A percentile compares a stretch with the other conserved stretches of the same genome.
Evolutionary conservation across 1,284 basidiomycete species (phyloP).

Genomic region (Xanthoconium separans): DNA sequence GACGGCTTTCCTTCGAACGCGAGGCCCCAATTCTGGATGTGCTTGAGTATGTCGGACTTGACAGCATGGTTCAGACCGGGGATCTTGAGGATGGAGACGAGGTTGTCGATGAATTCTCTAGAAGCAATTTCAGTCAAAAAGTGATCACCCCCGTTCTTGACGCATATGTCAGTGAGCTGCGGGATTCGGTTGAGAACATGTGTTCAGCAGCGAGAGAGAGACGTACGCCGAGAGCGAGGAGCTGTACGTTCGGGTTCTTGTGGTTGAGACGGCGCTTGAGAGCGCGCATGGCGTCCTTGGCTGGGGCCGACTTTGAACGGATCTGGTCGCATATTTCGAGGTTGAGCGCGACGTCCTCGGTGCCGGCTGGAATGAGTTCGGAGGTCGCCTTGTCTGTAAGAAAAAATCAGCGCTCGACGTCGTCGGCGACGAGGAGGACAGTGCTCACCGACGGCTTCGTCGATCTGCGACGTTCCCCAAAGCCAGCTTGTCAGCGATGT

Average conservation of each 20-base stretch:
- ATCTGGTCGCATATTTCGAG: slow-evolving; percentile 98
- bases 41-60: slow-evolving; percentile 74
- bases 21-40: slow-evolving; percentile 91
- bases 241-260: slow-evolving; percentile 95
- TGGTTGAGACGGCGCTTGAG: slow-evolving; percentile 87
- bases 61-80: slow-evolving; percentile 80
- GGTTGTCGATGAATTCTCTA: slow-evolving; percentile 91
- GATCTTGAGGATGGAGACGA: slow-evolving; percentile 79
- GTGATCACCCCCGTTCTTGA: slow-evolving; percentile 97
- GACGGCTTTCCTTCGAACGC: slow-evolving; percentile 82
- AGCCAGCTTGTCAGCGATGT: slow-evolving; percentile 58
- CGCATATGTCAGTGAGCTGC: slow-evolving; percentile 87
- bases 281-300: slow-evolving; percentile 87
- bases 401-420: background rate
- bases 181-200: slow-evolving; percentile 10
- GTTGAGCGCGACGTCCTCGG: slow-evolving; percentile 91
- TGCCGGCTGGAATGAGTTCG: slow-evolving; percentile 76
- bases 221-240: slow-evolving; percentile 82
- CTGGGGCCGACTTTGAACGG: slow-evolving; percentile 83
- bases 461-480: slow-evolving; percentile 75
- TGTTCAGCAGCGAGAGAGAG: background rate
- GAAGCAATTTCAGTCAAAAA: slow-evolving; percentile 86
- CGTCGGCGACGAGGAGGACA: background rate
- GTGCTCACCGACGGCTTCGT: slow-evolving; percentile 70
- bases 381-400: slow-evolving; percentile 89